Percentiles rank a stretch among this genome's conserved stretches.
These are phyloP conservation scores for Chlorella vulgaris DNA, from an alignment of 139 green algal species.

Conservation along the genomic window DNA sequence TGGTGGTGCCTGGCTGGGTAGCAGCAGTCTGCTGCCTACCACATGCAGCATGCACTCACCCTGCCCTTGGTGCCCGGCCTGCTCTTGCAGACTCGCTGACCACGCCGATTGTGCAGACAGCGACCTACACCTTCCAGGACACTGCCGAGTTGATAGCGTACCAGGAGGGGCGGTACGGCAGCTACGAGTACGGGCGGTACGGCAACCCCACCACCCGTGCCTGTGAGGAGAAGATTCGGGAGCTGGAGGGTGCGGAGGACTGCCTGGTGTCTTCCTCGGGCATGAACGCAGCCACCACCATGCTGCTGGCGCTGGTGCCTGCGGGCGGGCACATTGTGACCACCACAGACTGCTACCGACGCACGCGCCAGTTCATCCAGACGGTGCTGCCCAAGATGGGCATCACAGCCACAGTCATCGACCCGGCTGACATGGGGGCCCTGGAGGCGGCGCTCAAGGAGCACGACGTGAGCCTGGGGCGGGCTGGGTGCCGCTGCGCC, in stretches of 20 bases:
- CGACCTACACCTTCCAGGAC: conserved; percentile 94
- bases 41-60: too few relatives aligned
- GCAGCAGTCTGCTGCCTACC: too few relatives aligned
- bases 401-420: conserved; percentile 93
- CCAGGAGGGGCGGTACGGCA: conserved; percentile 91
- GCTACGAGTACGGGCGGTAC: conserved; percentile 91
- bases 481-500: too few relatives aligned
- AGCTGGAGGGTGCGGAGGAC: conserved; percentile 96
- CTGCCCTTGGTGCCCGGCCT: background rate
- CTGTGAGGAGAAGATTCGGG: conserved; percentile 94
- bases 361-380: conserved; percentile 74
- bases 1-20: too few relatives aligned
- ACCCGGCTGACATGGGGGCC: conserved; percentile 88
- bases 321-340: conserved; percentile 97
- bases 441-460: conserved; percentile 76
- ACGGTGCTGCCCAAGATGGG: conserved; percentile 93
- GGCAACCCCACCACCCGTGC: conserved; percentile 95
- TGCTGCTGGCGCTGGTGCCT: conserved; percentile 98
- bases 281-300: conserved; percentile 98
- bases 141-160: conserved; percentile 95
- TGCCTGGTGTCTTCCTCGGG: conserved; percentile 90
- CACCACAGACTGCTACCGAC: conserved; percentile 99
- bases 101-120: conserved; percentile 96
- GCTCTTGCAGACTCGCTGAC: conserved; percentile 86
- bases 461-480: conserved; percentile 56